phyloP scores from a whole-genome alignment of 1,139 yeast genomes.

The Eremothecium coryli region DNA sequence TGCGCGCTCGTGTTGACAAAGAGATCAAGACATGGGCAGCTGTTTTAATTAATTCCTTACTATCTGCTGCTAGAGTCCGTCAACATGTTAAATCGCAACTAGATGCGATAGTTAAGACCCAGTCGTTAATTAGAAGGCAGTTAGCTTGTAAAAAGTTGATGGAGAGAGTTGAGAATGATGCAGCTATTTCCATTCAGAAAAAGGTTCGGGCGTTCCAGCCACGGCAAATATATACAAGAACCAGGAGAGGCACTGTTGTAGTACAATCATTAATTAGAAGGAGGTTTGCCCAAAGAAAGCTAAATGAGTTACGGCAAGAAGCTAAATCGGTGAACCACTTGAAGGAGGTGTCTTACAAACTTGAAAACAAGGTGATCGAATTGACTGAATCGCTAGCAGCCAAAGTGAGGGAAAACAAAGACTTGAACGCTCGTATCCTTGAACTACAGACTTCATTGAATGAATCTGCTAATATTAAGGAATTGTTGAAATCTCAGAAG shows the following conservation, averaged over 20 bases:
- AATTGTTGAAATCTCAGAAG: constrained; percentile 47
- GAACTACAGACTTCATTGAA: constrained; percentile 46
- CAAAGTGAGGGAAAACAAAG: constrained; percentile 73
- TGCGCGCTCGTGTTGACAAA: constrained; percentile 48
- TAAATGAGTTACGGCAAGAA: constrained; percentile 59
- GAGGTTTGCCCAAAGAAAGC: constrained; percentile 58
- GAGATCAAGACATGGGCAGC: constrained; percentile 63
- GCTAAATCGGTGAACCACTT: constrained; percentile 86
- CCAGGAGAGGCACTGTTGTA: constrained; percentile 46
- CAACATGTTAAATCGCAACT: constrained; percentile 38
- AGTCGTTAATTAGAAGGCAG: constrained; percentile 60
- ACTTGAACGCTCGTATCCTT: constrained; percentile 54
- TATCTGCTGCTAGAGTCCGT: constrained; percentile 59
- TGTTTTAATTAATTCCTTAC: constrained; percentile 56
- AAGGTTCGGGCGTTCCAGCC: constrained; percentile 28
- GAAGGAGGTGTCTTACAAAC: constrained; percentile 83
- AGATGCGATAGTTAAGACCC: constrained; percentile 49
- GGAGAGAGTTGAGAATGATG: constrained; percentile 43
- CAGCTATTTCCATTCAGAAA: constrained; percentile 64
- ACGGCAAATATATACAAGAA: constrained; percentile 18
- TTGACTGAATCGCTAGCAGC: constrained; percentile 75
- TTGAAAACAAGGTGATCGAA: constrained; percentile 93
- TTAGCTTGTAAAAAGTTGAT: constrained; percentile 45
- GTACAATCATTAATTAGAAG: constrained; percentile 78
- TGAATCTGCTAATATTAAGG: constrained; percentile 52